Conservation (phyloP, 2,329 filamentous ascomycete genomes). For the Monosporascus sp. region DNA sequence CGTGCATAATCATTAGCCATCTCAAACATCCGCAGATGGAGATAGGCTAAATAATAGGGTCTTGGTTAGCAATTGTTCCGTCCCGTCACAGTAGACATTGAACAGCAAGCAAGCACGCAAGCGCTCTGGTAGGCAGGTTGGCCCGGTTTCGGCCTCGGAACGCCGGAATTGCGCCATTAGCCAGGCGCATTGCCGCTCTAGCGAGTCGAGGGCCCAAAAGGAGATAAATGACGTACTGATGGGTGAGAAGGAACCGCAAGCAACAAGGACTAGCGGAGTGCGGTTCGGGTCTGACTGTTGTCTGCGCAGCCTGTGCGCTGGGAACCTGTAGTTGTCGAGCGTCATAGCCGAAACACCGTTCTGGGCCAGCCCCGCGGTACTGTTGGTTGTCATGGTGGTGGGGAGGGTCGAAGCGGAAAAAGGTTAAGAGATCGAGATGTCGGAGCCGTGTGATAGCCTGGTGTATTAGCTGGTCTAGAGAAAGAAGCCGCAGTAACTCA, state of each 20-base stretch:
- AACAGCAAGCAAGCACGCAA: too few species aligned
- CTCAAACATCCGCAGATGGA: conserved; percentile 82
- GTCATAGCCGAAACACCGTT: conserved; percentile 20
- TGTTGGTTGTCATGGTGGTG: conserved; percentile 1
- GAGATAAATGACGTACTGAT: conserved; percentile 35
- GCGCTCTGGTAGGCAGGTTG: neutral
- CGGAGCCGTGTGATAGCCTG: too few species aligned
- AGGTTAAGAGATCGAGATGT: neutral
- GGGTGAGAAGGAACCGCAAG: conserved; percentile 68
- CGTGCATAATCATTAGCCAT: conserved; percentile 78
- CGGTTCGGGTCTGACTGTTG: conserved; percentile 49
- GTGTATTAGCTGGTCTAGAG: neutral
- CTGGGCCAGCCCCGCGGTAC: neutral
- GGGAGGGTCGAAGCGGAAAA: neutral
- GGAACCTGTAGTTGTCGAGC: conserved; percentile 51
- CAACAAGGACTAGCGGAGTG: conserved; percentile 61
- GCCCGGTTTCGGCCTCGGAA: neutral
- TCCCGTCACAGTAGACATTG: too few species aligned
- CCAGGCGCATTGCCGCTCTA: too few species aligned
- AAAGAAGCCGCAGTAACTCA: neutral
- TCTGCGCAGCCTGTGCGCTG: conserved; percentile 51
- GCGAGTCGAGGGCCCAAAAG: neutral
- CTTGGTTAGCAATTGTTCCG: neutral
- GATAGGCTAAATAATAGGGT: conserved; percentile 38
- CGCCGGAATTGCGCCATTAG: neutral